Evolutionary conservation across 2,329 filamentous ascomycete species (phyloP).

Genomic region (Berkeleyomyces rouxiae): DNA sequence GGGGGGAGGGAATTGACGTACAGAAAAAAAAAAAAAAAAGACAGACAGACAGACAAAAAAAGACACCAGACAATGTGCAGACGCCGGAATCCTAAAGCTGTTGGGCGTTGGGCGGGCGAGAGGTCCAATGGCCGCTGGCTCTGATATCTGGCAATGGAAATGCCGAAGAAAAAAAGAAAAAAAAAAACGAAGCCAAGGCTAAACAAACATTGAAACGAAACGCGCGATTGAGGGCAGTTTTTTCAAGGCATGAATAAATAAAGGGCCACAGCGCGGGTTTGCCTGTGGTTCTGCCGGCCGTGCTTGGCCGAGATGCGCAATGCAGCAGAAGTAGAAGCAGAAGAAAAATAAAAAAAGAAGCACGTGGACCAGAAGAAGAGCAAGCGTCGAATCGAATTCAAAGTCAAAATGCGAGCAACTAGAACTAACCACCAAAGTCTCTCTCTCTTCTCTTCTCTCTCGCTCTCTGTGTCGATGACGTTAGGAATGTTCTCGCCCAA

Average conservation of each 20-base stretch:
- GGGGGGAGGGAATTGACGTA: background rate
- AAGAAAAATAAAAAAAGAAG: background rate
- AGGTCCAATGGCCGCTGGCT: background rate
- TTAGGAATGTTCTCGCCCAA: too few relatives aligned
- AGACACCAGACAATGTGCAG: background rate
- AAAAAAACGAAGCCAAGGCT: constrained; percentile 2
- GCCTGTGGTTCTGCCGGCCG: background rate
- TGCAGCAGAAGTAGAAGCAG: background rate
- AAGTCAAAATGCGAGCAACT: background rate
- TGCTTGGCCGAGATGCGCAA: background rate
- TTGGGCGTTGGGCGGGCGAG: too few relatives aligned
- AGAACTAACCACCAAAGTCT: background rate
- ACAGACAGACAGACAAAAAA: too few relatives aligned
- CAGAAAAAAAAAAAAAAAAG: background rate
- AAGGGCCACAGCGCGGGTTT: background rate
- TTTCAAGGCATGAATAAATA: background rate
- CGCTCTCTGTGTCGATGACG: too few relatives aligned
- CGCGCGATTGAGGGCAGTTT: background rate
- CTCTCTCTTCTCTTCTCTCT: too few relatives aligned
- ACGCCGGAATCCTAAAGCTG: background rate
- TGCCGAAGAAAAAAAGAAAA: constrained; percentile 5
- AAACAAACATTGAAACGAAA: background rate
- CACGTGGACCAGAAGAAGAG: too few relatives aligned
- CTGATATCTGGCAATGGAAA: background rate
- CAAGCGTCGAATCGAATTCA: background rate